Evolutionary conservation across 2,329 filamentous ascomycete genomes (phyloP).

Genomic region (Tolypocladium ophioglossoides): DNA sequence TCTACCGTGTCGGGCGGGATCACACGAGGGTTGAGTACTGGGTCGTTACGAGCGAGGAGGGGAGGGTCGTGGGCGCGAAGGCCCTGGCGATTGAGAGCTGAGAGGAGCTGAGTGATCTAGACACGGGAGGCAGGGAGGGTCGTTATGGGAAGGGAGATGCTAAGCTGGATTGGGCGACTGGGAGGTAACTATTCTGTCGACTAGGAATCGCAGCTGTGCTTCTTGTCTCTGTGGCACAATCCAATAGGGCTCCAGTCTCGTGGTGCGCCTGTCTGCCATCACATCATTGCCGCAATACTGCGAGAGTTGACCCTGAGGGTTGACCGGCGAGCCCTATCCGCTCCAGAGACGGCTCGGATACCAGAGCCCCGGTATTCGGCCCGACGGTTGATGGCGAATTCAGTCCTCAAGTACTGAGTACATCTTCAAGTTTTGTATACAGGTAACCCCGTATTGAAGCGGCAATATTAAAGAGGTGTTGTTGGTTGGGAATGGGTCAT

Average conservation of each 20-base stretch:
- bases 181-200: neutral
- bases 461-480: neutral
- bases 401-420: too few relatives aligned
- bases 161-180: neutral
- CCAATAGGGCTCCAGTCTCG: too few relatives aligned
- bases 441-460: neutral
- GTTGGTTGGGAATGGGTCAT: neutral
- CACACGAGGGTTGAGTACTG: slow-evolving; percentile 66
- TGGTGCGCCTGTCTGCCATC: too few relatives aligned
- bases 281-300: too few relatives aligned
- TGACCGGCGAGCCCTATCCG: too few relatives aligned
- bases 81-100: slow-evolving; percentile 60
- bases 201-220: too few relatives aligned
- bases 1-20: slow-evolving; percentile 60
- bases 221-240: too few relatives aligned
- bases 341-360: too few relatives aligned
- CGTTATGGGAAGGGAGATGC: neutral
- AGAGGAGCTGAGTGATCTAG: neutral
- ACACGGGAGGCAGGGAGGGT: neutral
- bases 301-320: too few relatives aligned
- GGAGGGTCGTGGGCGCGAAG: slow-evolving; percentile 65
- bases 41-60: slow-evolving; percentile 55
- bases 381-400: too few relatives aligned
- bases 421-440: too few relatives aligned
- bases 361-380: too few relatives aligned